phyloP scores from a whole-genome alignment of 2,329 filamentous ascomycete species.

The Penicillium verrucosum region DNA sequence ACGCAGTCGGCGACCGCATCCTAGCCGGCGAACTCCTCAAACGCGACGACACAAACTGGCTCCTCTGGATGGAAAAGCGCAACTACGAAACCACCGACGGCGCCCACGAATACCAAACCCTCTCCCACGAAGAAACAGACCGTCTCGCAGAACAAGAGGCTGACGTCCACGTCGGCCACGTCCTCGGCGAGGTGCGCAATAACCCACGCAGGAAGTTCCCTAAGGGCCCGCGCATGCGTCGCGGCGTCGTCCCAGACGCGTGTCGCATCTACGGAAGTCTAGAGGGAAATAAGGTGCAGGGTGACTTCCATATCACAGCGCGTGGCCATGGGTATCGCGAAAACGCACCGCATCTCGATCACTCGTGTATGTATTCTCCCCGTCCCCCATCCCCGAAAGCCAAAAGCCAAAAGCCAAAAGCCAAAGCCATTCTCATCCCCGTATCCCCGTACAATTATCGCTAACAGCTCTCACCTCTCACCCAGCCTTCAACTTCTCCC shows the following conservation, averaged over 20 bases:
- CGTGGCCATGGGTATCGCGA: conserved; percentile 92
- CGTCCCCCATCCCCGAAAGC: too few relatives aligned
- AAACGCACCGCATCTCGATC: conserved; percentile 74
- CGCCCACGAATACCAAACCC: conserved; percentile 54
- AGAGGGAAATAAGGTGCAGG: conserved; percentile 94
- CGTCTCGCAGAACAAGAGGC: conserved; percentile 50
- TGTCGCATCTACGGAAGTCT: conserved; percentile 88
- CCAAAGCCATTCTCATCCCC: background rate
- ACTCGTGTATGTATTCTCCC: conserved; percentile 59
- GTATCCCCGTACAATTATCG: too few relatives aligned
- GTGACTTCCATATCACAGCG: conserved; percentile 96
- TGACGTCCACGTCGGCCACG: conserved; percentile 88
- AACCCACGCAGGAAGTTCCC: conserved; percentile 63
- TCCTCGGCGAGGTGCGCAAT: conserved; percentile 68
- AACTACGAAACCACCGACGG: conserved; percentile 55
- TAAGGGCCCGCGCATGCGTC: conserved; percentile 68
- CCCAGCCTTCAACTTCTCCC: conserved; percentile 91
- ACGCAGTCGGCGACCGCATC: conserved; percentile 88
- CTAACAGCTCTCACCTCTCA: conserved; percentile 4
- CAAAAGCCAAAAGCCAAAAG: too few relatives aligned
- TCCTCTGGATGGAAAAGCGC: conserved; percentile 71
- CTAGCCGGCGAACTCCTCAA: conserved; percentile 71
- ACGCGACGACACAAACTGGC: conserved; percentile 76
- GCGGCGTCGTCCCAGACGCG: conserved; percentile 60
- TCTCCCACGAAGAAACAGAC: conserved; percentile 62